A percentile compares a stretch with the other conserved stretches of the same genome.
Conservation (phyloP, 176 grass and related monocot genomes). For the Oryza longistaminata region DNA sequence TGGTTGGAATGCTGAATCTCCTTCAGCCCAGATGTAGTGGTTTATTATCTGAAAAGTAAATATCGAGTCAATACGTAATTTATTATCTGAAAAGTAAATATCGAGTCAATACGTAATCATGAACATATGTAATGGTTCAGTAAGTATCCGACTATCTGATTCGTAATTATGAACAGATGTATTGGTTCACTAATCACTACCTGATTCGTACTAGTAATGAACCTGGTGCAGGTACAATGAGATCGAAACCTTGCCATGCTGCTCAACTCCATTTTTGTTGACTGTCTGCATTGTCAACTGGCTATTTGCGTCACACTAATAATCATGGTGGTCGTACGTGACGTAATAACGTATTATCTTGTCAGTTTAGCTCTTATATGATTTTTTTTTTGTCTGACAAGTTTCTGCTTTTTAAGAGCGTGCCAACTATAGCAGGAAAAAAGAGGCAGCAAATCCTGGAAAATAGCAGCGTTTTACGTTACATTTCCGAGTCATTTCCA, state of each 20-base stretch:
- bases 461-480: not conserved
- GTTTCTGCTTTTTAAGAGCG: not conserved
- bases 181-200: not conserved
- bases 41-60: not conserved
- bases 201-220: not conserved
- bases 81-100: no score
- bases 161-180: not conserved
- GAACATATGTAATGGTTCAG: not conserved
- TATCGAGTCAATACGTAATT: not conserved
- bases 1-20: not conserved
- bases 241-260: not conserved
- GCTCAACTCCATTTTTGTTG: not conserved
- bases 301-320: not conserved
- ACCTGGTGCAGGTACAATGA: not conserved
- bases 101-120: not conserved
- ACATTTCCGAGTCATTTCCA: not conserved
- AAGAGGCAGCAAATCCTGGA: not conserved
- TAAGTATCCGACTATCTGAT: no score
- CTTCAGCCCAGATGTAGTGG: not conserved
- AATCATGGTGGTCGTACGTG: not conserved
- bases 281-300: not conserved
- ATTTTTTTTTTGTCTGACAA: not conserved
- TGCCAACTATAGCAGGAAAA: not conserved
- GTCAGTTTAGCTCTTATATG: not conserved
- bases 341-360: not conserved